A percentile compares a stretch with the other conserved stretches of the same genome.
Evolutionary conservation across 2,329 filamentous ascomycete genomes (phyloP).

Genomic region (Phialophora macrospora): DNA sequence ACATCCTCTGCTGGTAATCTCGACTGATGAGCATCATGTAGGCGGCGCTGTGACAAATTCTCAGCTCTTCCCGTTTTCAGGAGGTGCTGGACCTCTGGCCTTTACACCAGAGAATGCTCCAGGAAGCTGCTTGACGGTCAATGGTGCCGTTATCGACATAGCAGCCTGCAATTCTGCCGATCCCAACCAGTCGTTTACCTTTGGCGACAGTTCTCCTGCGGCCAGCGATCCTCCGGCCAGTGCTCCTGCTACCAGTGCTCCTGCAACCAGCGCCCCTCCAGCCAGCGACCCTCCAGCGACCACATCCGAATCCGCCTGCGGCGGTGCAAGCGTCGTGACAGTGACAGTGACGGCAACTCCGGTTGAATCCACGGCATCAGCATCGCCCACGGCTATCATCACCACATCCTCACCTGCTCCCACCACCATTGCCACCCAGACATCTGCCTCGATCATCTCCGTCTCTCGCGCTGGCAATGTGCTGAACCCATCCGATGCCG

Average conservation of each 20-base stretch:
- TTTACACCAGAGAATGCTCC: constrained; percentile 24
- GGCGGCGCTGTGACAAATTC: constrained; percentile 29
- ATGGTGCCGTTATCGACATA: constrained; percentile 26
- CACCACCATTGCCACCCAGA: constrained; percentile 1
- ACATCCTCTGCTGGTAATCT: not conserved
- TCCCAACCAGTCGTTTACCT: constrained; percentile 26
- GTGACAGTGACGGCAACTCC: constrained; percentile 2
- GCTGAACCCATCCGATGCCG: constrained; percentile 25
- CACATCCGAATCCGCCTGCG: not conserved
- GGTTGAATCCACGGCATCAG: not conserved
- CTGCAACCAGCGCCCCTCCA: not conserved
- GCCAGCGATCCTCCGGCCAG: not conserved
- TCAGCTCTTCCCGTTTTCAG: constrained; percentile 30
- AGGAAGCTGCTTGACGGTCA: constrained; percentile 30
- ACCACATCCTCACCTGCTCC: constrained; percentile 3
- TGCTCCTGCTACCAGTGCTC: not conserved
- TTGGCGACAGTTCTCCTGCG: constrained; percentile 15
- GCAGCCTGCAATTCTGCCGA: constrained; percentile 26
- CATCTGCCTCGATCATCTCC: constrained; percentile 21
- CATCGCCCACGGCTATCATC: not conserved
- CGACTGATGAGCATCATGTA: constrained; percentile 1
- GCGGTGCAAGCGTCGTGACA: not conserved
- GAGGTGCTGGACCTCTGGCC: constrained; percentile 25
- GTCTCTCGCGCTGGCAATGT: constrained; percentile 27
- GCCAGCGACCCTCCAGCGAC: not conserved